Conservation (phyloP, 2,329 filamentous ascomycete species). For the Botrytis deweyae region DNA sequence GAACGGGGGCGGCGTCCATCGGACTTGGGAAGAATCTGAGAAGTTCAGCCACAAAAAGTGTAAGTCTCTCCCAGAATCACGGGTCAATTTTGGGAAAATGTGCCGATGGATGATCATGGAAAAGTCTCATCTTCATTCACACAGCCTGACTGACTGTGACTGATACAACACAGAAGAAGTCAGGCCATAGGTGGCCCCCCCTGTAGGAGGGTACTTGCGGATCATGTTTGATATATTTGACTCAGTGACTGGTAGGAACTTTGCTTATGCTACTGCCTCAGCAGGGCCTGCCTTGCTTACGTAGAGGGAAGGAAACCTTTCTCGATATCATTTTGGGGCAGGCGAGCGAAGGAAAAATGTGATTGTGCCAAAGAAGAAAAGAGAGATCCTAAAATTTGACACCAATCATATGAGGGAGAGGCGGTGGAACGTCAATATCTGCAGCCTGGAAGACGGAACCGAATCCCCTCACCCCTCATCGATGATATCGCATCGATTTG, state of each 20-base stretch:
- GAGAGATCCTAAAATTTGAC: neutral
- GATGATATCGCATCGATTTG: neutral
- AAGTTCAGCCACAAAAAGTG: conserved; percentile 19
- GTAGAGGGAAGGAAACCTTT: neutral
- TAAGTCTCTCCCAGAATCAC: conserved; percentile 18
- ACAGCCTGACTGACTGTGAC: conserved; percentile 12
- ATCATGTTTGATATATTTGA: conserved; percentile 16
- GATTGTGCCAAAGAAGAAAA: neutral
- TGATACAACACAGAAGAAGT: conserved; percentile 13
- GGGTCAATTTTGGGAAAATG: conserved; percentile 5
- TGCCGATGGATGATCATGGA: conserved; percentile 12
- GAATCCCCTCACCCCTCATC: conserved; percentile 13
- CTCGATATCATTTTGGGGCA: conserved; percentile 7
- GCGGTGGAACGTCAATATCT: conserved; percentile 18
- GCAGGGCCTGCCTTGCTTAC: conserved; percentile 20
- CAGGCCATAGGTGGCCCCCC: conserved; percentile 20
- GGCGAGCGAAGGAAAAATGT: neutral
- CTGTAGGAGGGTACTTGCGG: conserved; percentile 2
- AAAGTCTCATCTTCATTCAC: conserved; percentile 8
- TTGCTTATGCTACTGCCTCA: conserved; percentile 18
- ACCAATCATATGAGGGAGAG: conserved; percentile 8
- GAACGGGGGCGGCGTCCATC: neutral
- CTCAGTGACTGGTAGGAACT: conserved; percentile 11
- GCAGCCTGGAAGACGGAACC: conserved; percentile 21
- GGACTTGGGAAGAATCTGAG: conserved; percentile 9